Base-by-base conservation (phyloP, 2,329 filamentous ascomycete species). In the Aspergillus phoenicis region DNA sequence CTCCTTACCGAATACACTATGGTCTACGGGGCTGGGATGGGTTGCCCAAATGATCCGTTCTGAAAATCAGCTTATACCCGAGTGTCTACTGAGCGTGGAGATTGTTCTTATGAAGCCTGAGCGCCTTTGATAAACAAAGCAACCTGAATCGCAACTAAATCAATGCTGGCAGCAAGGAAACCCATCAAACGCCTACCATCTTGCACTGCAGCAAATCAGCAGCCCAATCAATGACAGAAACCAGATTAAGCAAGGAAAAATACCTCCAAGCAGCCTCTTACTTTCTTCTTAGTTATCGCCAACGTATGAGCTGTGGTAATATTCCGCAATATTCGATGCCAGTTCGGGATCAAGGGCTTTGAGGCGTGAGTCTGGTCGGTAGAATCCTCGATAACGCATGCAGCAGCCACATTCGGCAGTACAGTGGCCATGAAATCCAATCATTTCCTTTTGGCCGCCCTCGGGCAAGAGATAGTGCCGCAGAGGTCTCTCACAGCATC, bases 261-360 rank as follows among this genome's bases (percentile, higher is more conserved):
- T 36, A 5, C 47, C 10, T n/a, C 17, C 8, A n/a, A 30, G n/a
- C 5, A 30, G 1, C 10, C 15, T 13, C n/a, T 13, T 26, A 5
- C n/a, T 20, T 26, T 13, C 33, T 6, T 36, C 30, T 13, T 20
- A 8, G 11, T 51, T n/a, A 2, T 28, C 47, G 7, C 15, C 47
- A 51, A 51, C 47, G 13, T 30, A 51, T 11, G 26, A 30, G 15
- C 47, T 30, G n/a, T 17, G n/a, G 8, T 20, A 17, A 17, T 30
- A 51, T 13, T 2, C 15, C 2, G 47, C 26, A 30, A 51, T 51
- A 8, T 33, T 20, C 15, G 47, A 30, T 17, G 47, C 47, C 47
- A 51, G 47, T 51, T 51, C 47, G 15, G 47, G 47, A 33, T 51
- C 47, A n/a, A 51, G 47, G 17, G n/a, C 47, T 13, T 51, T 51